phyloP scores from a whole-genome alignment of 768 basidiomycete genomes.

The Thelephora ganbajun region DNA sequence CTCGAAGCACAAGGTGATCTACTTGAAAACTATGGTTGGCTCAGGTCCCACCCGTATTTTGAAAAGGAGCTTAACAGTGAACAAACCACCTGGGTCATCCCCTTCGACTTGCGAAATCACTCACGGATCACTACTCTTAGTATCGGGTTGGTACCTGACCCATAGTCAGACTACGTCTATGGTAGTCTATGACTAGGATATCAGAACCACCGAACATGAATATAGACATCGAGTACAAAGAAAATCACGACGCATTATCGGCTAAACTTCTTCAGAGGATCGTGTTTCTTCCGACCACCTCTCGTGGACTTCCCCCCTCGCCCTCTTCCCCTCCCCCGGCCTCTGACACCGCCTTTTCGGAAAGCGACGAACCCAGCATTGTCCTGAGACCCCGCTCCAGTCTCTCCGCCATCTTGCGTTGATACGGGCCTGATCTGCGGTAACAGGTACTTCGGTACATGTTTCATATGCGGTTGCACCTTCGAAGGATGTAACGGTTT shows the following conservation, averaged over 20 bases:
- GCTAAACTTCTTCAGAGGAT: conserved; percentile 69
- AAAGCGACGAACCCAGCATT: conserved; percentile 59
- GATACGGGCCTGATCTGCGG: conserved; percentile 61
- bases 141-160: no score
- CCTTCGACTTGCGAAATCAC: no score
- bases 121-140: no score
- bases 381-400: conserved; percentile 8
- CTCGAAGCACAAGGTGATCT: no score
- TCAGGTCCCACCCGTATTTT: no score
- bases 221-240: background rate
- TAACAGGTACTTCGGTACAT: conserved; percentile 85
- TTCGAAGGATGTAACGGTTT: conserved; percentile 85
- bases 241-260: conserved; percentile 6
- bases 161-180: no score
- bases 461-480: conserved; percentile 89
- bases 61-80: no score
- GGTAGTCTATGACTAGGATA: no score
- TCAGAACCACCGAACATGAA: background rate
- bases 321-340: conserved; percentile 41
- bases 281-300: conserved; percentile 57
- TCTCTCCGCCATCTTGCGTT: conserved; percentile 19
- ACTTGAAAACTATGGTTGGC: no score
- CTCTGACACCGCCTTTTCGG: conserved; percentile 34
- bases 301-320: conserved; percentile 19
- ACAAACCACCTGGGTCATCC: no score